These are phyloP conservation scores for Chaetomium globosum DNA, from an alignment of 2,329 filamentous ascomycete genomes.

Conservation along the genomic window DNA sequence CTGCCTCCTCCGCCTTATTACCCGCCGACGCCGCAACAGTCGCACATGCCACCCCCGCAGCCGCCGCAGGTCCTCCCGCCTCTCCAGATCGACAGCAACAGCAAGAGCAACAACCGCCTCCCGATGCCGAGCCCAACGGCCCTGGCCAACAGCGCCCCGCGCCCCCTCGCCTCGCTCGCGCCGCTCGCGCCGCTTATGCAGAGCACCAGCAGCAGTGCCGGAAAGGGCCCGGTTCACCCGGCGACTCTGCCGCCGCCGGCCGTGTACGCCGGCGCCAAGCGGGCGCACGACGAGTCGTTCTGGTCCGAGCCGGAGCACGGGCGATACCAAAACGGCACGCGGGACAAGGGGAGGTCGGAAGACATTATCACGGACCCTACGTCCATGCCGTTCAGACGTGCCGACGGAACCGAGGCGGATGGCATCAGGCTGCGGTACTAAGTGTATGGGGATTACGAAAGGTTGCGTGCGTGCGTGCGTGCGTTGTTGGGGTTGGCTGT, in stretches of 20 bases:
- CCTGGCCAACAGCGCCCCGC: background rate
- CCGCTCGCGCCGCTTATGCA: slow-evolving; percentile 19
- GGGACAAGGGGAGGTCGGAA: slow-evolving; percentile 28
- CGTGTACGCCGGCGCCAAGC: slow-evolving; percentile 35
- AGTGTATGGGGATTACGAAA: background rate
- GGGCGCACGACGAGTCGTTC: slow-evolving; percentile 34
- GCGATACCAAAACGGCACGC: slow-evolving; percentile 33
- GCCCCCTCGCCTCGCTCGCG: slow-evolving; percentile 5
- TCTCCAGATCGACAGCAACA: slow-evolving; percentile 26
- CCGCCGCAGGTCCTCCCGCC: slow-evolving; percentile 29
- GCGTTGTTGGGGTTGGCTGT: background rate
- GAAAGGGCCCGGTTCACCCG: slow-evolving; percentile 23
- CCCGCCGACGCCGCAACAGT: slow-evolving; percentile 24
- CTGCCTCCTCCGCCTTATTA: slow-evolving; percentile 17
- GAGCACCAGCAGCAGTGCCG: background rate
- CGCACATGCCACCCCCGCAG: slow-evolving; percentile 15
- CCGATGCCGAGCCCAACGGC: slow-evolving; percentile 30
- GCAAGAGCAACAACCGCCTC: slow-evolving; percentile 5
- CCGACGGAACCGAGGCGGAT: slow-evolving; percentile 24
- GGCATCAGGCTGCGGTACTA: background rate
- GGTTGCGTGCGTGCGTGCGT: background rate
- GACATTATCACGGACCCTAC: slow-evolving; percentile 12
- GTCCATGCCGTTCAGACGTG: slow-evolving; percentile 29
- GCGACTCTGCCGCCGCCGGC: slow-evolving; percentile 24
- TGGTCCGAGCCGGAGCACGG: slow-evolving; percentile 17